These are phyloP conservation scores for Calonectria pseudoturangicola DNA, from an alignment of 2,329 filamentous ascomycete genomes.

Conservation along the genomic window DNA sequence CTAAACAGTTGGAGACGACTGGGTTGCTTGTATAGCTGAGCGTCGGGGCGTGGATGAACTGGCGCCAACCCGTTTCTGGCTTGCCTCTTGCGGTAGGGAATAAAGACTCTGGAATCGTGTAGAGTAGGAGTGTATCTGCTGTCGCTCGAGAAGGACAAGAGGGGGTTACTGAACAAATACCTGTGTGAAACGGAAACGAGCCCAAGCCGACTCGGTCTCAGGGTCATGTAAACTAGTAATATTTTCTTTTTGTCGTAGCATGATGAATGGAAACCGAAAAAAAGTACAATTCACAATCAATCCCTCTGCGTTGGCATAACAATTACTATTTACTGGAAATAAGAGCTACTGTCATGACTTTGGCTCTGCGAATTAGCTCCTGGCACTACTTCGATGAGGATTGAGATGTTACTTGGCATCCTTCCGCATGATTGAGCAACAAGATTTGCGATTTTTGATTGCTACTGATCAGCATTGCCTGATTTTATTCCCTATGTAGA, in stretches of 20 bases:
- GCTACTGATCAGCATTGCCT: too few species aligned
- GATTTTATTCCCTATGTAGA: too few species aligned
- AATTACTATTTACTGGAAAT: not conserved
- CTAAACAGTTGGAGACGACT: conserved; percentile 66
- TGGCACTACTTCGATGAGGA: too few species aligned
- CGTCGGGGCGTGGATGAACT: conserved; percentile 22
- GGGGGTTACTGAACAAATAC: conserved; percentile 47
- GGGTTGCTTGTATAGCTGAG: conserved; percentile 42
- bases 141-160: conserved; percentile 47
- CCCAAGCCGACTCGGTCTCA: conserved; percentile 51
- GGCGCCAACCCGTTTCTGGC: conserved; percentile 42
- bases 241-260: conserved; percentile 55
- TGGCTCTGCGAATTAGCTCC: too few species aligned
- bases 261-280: conserved; percentile 53
- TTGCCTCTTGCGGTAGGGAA: conserved; percentile 43
- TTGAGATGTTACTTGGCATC: too few species aligned
- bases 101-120: conserved; percentile 43
- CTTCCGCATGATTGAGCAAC: too few species aligned
- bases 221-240: conserved; percentile 58
- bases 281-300: conserved; percentile 33
- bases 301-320: not conserved
- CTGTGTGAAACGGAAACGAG: conserved; percentile 49
- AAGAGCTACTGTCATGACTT: not conserved
- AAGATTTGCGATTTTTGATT: too few species aligned
- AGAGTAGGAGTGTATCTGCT: conserved; percentile 43